A percentile compares a stretch with the other conserved stretches of the same genome.
Conservation (phyloP, 257 asterid species). For the Lantana camara region DNA sequence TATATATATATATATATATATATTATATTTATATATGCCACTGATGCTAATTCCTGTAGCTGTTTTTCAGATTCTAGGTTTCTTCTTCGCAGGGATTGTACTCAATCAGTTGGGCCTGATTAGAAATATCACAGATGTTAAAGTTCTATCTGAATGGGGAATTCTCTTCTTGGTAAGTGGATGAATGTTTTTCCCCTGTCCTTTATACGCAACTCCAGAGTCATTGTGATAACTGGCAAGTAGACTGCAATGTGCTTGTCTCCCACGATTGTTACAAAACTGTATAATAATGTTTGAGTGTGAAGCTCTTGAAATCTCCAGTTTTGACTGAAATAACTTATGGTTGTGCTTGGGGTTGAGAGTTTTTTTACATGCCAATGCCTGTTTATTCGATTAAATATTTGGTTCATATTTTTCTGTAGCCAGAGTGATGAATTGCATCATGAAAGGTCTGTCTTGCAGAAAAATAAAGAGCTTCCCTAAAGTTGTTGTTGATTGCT, state of each 20-base stretch:
- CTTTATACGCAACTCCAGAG: neutral
- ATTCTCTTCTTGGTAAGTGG: constrained; percentile 91
- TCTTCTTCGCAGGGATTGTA: constrained; percentile 97
- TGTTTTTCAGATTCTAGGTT: constrained; percentile 92
- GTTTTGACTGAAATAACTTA: too few species aligned
- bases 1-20: too few species aligned
- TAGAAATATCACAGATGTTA: constrained; percentile 86
- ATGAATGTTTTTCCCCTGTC: neutral
- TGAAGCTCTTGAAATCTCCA: neutral
- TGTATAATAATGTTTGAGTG: too few species aligned
- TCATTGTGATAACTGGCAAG: neutral
- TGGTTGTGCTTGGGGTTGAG: too few species aligned
- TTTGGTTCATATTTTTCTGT: too few species aligned
- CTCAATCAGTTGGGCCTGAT: constrained; percentile 93
- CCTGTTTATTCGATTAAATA: too few species aligned
- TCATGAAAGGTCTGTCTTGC: neutral
- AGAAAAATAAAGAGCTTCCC: neutral
- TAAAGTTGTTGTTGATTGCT: neutral
- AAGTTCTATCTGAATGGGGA: constrained; percentile 99
- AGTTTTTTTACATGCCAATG: too few species aligned
- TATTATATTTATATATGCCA: neutral
- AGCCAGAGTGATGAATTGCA: neutral
- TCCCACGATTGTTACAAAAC: too few species aligned
- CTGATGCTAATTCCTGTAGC: constrained; percentile 35
- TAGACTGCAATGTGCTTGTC: too few species aligned